Evolutionary conservation across 2,329 filamentous ascomycete genomes (phyloP).

Genomic region (Chrysoporthe austroafricana): DNA sequence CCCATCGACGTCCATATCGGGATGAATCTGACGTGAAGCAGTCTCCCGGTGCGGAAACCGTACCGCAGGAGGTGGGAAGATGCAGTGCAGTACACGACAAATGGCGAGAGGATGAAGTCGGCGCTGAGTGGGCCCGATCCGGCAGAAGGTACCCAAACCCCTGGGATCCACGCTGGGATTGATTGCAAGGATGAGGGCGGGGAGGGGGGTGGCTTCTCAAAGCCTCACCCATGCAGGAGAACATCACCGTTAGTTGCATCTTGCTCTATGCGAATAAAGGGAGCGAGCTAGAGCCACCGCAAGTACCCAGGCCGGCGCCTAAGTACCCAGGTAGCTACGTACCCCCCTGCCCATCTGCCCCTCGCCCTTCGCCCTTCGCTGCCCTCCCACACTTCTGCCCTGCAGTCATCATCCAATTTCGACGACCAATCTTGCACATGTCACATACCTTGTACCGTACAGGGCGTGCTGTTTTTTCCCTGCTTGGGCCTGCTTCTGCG

Average conservation of each 20-base stretch:
- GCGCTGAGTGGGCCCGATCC: slow-evolving; percentile 5
- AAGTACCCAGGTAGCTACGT: background rate
- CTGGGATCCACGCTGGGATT: background rate
- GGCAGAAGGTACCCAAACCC: background rate
- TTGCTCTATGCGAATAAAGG: too few species aligned
- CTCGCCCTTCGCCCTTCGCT: background rate
- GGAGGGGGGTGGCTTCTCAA: too few species aligned
- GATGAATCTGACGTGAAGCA: too few species aligned
- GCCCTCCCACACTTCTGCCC: background rate
- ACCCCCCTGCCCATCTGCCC: background rate
- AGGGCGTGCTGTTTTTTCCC: background rate
- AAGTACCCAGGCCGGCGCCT: background rate
- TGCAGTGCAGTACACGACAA: background rate
- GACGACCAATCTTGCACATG: background rate
- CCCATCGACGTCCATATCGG: too few species aligned
- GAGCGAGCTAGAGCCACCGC: too few species aligned
- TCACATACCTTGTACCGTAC: background rate
- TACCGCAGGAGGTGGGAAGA: too few species aligned
- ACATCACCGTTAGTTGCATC: too few species aligned
- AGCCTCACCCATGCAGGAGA: too few species aligned
- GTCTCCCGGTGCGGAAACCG: too few species aligned
- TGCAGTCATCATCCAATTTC: slow-evolving; percentile 6
- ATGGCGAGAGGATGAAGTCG: slow-evolving; percentile 5
- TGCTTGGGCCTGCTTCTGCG: background rate
- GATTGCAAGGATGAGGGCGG: too few species aligned